phyloP scores from a whole-genome alignment of 176 grass and related monocot species.

The Juncus inflexus region DNA sequence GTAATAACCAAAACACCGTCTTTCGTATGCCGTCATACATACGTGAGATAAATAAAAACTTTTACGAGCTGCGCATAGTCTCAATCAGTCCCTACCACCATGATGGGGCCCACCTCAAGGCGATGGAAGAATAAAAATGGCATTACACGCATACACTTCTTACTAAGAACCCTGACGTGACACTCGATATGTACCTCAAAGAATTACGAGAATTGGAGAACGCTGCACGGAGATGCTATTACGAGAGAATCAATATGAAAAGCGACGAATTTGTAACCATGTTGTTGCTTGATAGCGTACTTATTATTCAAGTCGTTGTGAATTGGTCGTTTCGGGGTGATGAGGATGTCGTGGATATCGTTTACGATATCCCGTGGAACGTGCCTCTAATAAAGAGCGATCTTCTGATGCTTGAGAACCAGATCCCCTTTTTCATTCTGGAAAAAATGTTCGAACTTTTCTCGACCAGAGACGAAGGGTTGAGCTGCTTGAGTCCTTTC shows the following conservation, averaged over 20 bases:
- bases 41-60: conserved; percentile 5
- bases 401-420: too few relatives aligned
- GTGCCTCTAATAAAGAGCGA: too few relatives aligned
- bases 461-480: not conserved
- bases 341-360: not conserved
- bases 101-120: not conserved
- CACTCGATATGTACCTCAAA: not conserved
- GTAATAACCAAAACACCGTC: not conserved
- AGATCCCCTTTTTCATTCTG: not conserved
- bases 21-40: conserved; percentile 10
- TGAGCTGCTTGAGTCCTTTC: not conserved
- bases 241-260: not conserved
- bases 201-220: conserved; percentile 1
- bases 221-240: not conserved
- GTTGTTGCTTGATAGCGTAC: too few relatives aligned
- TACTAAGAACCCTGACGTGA: not conserved
- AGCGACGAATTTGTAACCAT: not conserved
- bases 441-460: not conserved
- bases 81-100: conserved; percentile 15
- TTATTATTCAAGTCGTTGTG: too few relatives aligned
- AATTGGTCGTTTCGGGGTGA: not conserved
- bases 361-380: not conserved
- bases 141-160: not conserved
- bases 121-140: conserved; percentile 14
- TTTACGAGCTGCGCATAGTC: conserved; percentile 10